Conservation (phyloP, 2,329 filamentous ascomycete species). For the Stagonosporopsis rhizophila region DNA sequence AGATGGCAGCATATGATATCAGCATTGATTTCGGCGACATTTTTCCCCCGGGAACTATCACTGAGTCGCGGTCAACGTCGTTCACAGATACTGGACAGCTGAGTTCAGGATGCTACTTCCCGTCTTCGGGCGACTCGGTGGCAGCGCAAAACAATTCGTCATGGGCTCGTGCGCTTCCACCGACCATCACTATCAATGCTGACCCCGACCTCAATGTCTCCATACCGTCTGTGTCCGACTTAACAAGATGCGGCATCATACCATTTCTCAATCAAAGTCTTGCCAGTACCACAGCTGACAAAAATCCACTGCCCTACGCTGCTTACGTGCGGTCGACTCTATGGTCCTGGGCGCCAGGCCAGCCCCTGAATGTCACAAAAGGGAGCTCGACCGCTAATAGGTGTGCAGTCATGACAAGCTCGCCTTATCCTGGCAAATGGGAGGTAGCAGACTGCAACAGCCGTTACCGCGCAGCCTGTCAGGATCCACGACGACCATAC, state of each 20-base stretch:
- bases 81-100: constrained; percentile 52
- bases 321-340: constrained; percentile 59
- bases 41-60: constrained; percentile 59
- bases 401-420: constrained; percentile 62
- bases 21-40: constrained; percentile 58
- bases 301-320: constrained; percentile 57
- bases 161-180: constrained; percentile 39
- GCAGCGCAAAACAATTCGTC: constrained; percentile 59
- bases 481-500: constrained; percentile 61
- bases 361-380: constrained; percentile 60
- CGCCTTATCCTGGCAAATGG: constrained; percentile 62
- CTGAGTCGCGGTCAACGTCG: constrained; percentile 38
- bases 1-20: constrained; percentile 65
- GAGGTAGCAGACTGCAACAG: constrained; percentile 62
- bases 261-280: constrained; percentile 65
- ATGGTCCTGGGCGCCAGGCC: constrained; percentile 66
- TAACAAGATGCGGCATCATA: constrained; percentile 67
- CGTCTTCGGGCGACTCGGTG: constrained; percentile 50
- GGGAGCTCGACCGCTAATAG: constrained; percentile 47
- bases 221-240: constrained; percentile 44
- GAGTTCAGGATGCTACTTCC: constrained; percentile 62
- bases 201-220: constrained; percentile 34
- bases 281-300: constrained; percentile 58
- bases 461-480: constrained; percentile 63
- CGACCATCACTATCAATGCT: constrained; percentile 23